Percentiles rank a stretch among this genome's conserved stretches.
Evolutionary conservation across 208 protist species (phyloP).

Genomic region (Leishmania tropica): DNA sequence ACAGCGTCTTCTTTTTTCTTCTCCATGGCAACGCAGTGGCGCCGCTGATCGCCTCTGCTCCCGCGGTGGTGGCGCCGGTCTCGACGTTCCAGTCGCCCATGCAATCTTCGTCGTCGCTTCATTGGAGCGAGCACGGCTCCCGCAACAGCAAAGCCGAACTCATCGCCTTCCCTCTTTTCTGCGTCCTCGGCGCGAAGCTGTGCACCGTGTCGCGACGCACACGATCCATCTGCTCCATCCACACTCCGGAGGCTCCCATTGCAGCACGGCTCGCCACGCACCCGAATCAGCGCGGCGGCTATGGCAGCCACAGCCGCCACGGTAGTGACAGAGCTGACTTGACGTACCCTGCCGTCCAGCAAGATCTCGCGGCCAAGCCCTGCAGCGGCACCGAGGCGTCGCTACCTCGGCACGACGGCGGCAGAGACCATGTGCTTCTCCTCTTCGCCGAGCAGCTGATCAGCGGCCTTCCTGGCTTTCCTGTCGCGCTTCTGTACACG

Average conservation of each 20-base stretch:
- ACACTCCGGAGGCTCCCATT: constrained; percentile 9
- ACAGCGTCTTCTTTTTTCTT: constrained; percentile 40
- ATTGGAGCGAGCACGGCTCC: not conserved
- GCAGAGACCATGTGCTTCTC: constrained; percentile 19
- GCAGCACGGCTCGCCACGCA: not conserved
- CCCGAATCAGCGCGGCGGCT: not conserved
- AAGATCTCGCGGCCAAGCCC: not conserved
- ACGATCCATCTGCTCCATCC: constrained; percentile 21
- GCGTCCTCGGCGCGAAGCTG: constrained; percentile 19
- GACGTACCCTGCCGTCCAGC: not conserved
- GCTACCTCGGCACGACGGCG: not conserved
- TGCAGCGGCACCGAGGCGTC: not conserved
- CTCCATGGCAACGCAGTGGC: constrained; percentile 18
- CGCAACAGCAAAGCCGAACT: constrained; percentile 11
- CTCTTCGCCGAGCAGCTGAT: constrained; percentile 52
- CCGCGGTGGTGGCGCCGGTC: too few species aligned
- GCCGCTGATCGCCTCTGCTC: not conserved
- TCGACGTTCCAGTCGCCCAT: not conserved
- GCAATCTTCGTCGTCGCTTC: not conserved
- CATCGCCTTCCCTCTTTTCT: constrained; percentile 27
- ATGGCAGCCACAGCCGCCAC: not conserved
- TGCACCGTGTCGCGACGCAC: constrained; percentile 21
- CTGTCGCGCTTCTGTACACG: constrained; percentile 37
- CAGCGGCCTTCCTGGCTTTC: constrained; percentile 30
- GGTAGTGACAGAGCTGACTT: not conserved